A percentile compares a stretch with the other conserved stretches of the same genome.
Evolutionary conservation across 306 rosid genomes (phyloP).

Genomic region (Rubus idaeus): DNA sequence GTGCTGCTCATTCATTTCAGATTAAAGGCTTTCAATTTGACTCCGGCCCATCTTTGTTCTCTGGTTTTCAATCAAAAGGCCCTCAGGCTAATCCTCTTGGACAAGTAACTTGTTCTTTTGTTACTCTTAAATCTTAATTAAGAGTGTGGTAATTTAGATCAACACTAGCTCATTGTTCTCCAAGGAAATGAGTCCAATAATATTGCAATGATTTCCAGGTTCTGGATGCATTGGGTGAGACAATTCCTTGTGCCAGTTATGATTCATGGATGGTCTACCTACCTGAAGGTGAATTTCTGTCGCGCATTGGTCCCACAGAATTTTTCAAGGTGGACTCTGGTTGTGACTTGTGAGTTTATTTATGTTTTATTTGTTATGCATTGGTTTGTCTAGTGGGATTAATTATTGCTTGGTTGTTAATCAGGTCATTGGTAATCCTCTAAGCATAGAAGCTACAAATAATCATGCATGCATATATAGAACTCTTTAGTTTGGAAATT

Average conservation of each 20-base stretch:
- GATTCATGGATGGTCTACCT: slow-evolving; percentile 97
- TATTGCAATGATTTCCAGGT: slow-evolving; percentile 42
- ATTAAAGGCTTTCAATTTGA: slow-evolving; percentile 77
- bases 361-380: background rate
- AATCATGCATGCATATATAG: background rate
- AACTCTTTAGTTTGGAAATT: background rate
- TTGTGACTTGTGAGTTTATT: background rate
- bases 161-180: background rate
- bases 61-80: slow-evolving; percentile 90
- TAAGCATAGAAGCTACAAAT: background rate
- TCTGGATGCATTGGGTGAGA: slow-evolving; percentile 80
- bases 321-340: slow-evolving; percentile 60
- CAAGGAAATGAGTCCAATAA: background rate
- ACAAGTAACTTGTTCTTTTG: slow-evolving; percentile 36
- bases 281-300: slow-evolving; percentile 86
- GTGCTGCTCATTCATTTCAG: slow-evolving; percentile 87
- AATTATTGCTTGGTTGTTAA: background rate
- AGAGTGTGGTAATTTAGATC: background rate
- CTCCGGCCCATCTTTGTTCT: slow-evolving; percentile 87
- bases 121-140: background rate
- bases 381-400: background rate
- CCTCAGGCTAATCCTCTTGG: slow-evolving; percentile 93
- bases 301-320: slow-evolving; percentile 91
- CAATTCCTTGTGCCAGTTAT: slow-evolving; percentile 71
- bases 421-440: background rate